A percentile compares a stretch with the other conserved stretches of the same genome.
Conservation (phyloP, 495 filamentous ascomycete genomes). For the Penicillium pulvis region DNA sequence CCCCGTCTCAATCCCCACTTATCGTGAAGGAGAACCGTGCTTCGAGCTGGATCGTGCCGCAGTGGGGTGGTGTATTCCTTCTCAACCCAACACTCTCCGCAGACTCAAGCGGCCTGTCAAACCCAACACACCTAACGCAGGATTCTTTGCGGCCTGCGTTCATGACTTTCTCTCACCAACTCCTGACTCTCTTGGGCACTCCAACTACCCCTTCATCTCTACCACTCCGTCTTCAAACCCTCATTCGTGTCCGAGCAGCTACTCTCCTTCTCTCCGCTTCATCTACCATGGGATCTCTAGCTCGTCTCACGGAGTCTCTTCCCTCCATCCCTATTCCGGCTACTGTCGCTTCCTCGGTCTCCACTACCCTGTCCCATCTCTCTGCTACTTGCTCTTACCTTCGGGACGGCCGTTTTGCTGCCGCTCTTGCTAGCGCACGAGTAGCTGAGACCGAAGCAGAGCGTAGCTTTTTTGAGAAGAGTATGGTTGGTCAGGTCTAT, state of each 20-base stretch:
- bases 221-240: conserved; percentile 80
- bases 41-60: conserved; percentile 90
- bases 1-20: conserved; percentile 60
- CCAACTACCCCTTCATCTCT: conserved; percentile 78
- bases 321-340: conserved; percentile 89
- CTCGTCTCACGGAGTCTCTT: conserved; percentile 80
- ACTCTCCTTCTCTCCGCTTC: conserved; percentile 86
- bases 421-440: conserved; percentile 73
- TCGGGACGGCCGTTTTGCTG: conserved; percentile 62
- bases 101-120: conserved; percentile 27
- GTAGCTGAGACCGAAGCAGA: conserved; percentile 89
- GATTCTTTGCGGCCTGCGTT: conserved; percentile 75
- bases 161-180: conserved; percentile 87
- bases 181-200: conserved; percentile 84
- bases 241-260: conserved; percentile 82
- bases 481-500: conserved; percentile 97
- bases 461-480: conserved; percentile 96
- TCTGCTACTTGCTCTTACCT: conserved; percentile 74
- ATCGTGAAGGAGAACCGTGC: conserved; percentile 69
- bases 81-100: conserved; percentile 59
- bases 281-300: conserved; percentile 89
- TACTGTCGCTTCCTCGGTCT: conserved; percentile 81
- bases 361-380: conserved; percentile 75
- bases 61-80: conserved; percentile 93
- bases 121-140: conserved; percentile 49